Evolutionary conservation across 495 filamentous ascomycete species (phyloP), one percentile per base, ranked within the genome.

Genomic region (Annulohypoxylon maeteangense): DNA sequence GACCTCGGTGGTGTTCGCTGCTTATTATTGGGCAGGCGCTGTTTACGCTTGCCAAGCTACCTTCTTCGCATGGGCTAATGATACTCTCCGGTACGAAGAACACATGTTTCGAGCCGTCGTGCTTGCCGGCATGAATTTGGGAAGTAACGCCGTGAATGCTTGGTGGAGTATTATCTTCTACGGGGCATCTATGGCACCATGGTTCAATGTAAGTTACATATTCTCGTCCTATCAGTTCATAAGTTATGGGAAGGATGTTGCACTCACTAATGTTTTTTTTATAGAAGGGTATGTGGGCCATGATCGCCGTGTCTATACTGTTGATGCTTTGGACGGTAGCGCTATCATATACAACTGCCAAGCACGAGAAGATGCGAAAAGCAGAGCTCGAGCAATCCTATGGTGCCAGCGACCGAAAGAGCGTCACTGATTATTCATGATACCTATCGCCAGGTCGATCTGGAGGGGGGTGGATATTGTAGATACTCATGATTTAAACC

Each of bases 131-230:
- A 88, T 88, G 85, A 88, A 89, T 65, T 78, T 86, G 74, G 81
- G 84, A 5, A 85, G 81, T 54, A 87, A 87, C 70, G 84, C 84
- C 1, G 77, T 89, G 2, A 85, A 87, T 64, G 84, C 85, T 1
- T 89, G 85, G 85, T 91, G 89, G 89, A 86, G 82, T 50, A 85
- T 91, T 25, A 55, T 91, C 14, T 90, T 91, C 74, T 91, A 90
- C 66, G 84, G 83, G 1, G 87, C 87, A 4, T 76, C 81, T 25
- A 80, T 85, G 74, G 89, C 88, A 45, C 88, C 88, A 12, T 81
- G 81, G 72, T 90, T 90, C 66, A 87, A 75, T 23, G 82, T 84
- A 55, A 74, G 78, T 79, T 22, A n/a, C n/a, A n/a, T n/a, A 1
- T 65, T 32, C 5, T 38, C 7, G 22, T 32, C 14, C 20, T 31